A percentile compares a stretch with the other conserved stretches of the same genome.
Conservation (phyloP, 1,139 yeast species). For the Kurtzmaniella natalensis region DNA sequence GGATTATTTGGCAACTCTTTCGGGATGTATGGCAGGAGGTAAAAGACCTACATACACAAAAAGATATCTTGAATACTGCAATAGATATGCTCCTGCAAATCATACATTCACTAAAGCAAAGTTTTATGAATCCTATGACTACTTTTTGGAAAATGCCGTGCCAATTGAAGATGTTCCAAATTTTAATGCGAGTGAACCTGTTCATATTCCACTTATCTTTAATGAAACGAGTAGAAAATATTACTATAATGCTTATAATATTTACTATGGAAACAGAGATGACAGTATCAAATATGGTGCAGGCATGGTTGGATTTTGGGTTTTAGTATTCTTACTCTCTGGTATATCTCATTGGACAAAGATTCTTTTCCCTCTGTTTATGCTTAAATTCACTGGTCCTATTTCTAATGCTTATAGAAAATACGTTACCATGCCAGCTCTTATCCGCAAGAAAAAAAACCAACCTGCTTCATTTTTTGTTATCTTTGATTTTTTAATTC, state of each 20-base stretch:
- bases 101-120: slow-evolving; percentile 15
- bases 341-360: slow-evolving; percentile 17
- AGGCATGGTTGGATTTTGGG: slow-evolving; percentile 19
- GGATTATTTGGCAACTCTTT: slow-evolving; percentile 14
- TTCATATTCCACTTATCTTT: slow-evolving; percentile 19
- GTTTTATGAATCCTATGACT: slow-evolving; percentile 14
- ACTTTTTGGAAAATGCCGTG: slow-evolving; percentile 17
- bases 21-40: slow-evolving; percentile 12
- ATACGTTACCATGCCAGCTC: slow-evolving; percentile 29
- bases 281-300: slow-evolving; percentile 16
- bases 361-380: slow-evolving; percentile 13
- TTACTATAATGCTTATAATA: slow-evolving; percentile 20
- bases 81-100: slow-evolving; percentile 4
- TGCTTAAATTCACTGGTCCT: slow-evolving; percentile 12
- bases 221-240: slow-evolving; percentile 11
- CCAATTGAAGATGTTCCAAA: slow-evolving; percentile 16
- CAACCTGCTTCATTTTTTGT: slow-evolving; percentile 17
- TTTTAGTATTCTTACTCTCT: slow-evolving; percentile 15
- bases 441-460: slow-evolving; percentile 19
- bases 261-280: slow-evolving; percentile 20
- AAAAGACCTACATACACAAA: neutral
- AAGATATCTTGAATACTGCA: slow-evolving; percentile 10
- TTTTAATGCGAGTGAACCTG: slow-evolving; percentile 15
- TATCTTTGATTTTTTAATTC: slow-evolving; percentile 21
- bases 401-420: slow-evolving; percentile 22